Evolutionary conservation across 352 stramenopile species (phyloP).

Genomic region (Thalassiosira livingstoniorum): DNA sequence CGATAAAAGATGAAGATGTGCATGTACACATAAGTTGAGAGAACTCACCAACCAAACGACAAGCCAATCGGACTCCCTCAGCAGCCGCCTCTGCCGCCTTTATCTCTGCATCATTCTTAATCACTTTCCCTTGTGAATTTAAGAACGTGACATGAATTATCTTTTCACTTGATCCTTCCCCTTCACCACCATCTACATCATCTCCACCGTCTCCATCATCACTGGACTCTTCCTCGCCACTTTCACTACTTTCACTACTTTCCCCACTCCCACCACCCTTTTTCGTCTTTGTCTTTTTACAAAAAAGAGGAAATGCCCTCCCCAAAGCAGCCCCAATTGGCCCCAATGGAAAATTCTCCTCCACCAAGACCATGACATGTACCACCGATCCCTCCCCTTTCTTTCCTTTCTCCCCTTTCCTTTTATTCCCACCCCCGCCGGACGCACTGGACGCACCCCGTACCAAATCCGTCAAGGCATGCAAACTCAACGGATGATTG

Average conservation of each 20-base stretch:
- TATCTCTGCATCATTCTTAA: conserved; percentile 54
- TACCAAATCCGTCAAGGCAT: conserved; percentile 67
- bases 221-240: conserved; percentile 5
- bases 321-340: conserved; percentile 69
- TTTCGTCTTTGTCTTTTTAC: conserved; percentile 67
- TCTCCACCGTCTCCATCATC: conserved; percentile 20
- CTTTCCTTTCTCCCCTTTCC: no score
- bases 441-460: background rate
- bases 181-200: conserved; percentile 13
- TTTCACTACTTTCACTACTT: no score
- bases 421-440: no score
- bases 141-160: conserved; percentile 71
- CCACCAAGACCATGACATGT: conserved; percentile 48
- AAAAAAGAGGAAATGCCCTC: conserved; percentile 86
- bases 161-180: conserved; percentile 13
- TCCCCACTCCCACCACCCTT: no score
- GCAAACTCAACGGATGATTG: conserved; percentile 74
- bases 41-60: conserved; percentile 84
- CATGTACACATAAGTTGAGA: background rate
- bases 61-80: conserved; percentile 89
- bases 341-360: conserved; percentile 57
- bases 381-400: no score
- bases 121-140: conserved; percentile 44
- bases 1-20: background rate
- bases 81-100: conserved; percentile 76